Evolutionary conservation across 2,329 filamentous ascomycete species (phyloP), one percentile per base, ranked within the genome.

Genomic region (Pestalotiopsis sp.): DNA sequence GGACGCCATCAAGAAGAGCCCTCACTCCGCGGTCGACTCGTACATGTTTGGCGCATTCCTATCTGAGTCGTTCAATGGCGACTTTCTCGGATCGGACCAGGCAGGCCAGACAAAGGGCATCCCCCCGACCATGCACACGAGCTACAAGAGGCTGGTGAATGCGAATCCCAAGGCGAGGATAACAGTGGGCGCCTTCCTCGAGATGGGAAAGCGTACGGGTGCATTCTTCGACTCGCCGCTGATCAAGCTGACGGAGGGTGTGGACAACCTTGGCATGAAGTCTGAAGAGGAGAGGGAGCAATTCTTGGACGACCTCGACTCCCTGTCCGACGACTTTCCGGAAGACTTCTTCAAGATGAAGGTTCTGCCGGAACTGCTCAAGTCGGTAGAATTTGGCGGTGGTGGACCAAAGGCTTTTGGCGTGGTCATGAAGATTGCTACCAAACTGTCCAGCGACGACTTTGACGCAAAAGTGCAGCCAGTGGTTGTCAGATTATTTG

Each of bases 311-410:
- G 93, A 97, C 75, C 87, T 99, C 5, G 94, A 97, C 73, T 87
- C 92, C 69, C 86, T 98, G 4, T 92, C 94, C 0, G 94, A 98
- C 73, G 95, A 99, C 79, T 98, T 98, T 70, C 96, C 96, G 0
- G 95, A 98, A 77, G 96, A 98, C 69, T 99, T 97, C 80, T 97
- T 98, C 85, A 97, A 97, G 78, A 93, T 97, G 87, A 99, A 98
- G 77, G 90, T 99, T 3, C 85, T 99, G 9, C 96, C 96, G 0
- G 96, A 99, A 77, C 84, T 99, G 38, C 86, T 99, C n/a, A 99
- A 98, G 78, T 97, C 95, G 0, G 94, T 98, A n/a, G 96, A 99
- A 76, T 99, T 98, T 79, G 96, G 96, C 7, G 96, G 95, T 12
- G 96, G 96, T 36, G 96, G 96, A 0, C 93, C 95, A 0, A 97